Evolutionary conservation across 2,329 filamentous ascomycete species (phyloP), one percentile per base, ranked within the genome.

Genomic region (Pestalotiopsis sp.): DNA sequence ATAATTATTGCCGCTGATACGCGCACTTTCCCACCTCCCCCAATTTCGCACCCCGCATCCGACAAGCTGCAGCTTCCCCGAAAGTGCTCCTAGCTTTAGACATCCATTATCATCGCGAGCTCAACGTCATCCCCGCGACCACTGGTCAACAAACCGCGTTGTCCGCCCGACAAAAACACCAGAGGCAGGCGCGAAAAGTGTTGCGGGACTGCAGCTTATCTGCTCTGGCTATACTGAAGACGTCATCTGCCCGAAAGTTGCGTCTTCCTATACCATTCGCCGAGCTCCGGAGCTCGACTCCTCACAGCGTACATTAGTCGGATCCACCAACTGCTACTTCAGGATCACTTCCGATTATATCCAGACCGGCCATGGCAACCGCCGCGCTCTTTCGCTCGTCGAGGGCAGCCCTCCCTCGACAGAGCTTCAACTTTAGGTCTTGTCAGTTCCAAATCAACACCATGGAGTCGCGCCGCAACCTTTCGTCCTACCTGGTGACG

Each of bases 401-500:
- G 64, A 79, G 84, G 73, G 78, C 75, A 66, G 79, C 72, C 38
- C 73, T 85, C 41, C 78, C 79, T 60, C 80, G 80, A 73, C 80
- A 79, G 70, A 74, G 74, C 69, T 72, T 78, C 65, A 79, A 75
- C 65, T 25, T 60, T 14, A 60, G n/a, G 31, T 27, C 56, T 27
- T 56, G 45, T 73, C 75, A 65, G n/a, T 76, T 76, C 69, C 77
- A 76, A 69, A 72, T 79, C 70, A 70, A 68, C 75, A 77, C 73
- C 67, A 81, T 82, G 76, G 75, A 79, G 59, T 76, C 83, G 71
- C 82, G 80, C 67, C 86, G 87, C 66, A 84, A 83, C 23, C 91
- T 97, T 77, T 91, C 90, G 69, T 93, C 92, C 67, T 98, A 97
- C 80, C 86, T 98, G 71, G 92, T 99, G 77, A 91, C 93, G 2